A percentile compares a stretch with the other conserved stretches of the same genome.
Evolutionary conservation across 1,139 yeast species (phyloP).

Genomic region (Taphrina wiesneri): DNA sequence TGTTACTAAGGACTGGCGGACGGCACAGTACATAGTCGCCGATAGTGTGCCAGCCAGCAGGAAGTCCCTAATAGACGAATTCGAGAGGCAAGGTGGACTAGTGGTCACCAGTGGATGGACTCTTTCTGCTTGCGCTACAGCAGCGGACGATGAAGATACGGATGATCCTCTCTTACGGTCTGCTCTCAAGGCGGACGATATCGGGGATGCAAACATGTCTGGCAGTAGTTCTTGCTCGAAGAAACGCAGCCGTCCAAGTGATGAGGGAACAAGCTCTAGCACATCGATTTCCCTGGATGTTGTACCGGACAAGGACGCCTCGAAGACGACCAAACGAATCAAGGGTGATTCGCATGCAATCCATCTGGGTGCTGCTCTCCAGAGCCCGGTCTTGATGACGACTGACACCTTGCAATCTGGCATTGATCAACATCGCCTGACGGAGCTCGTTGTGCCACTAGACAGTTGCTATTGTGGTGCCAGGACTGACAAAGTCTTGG

Average conservation of each 20-base stretch:
- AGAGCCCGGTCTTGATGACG: not conserved
- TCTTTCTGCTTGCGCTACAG: not conserved
- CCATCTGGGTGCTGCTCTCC: not conserved
- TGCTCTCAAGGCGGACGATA: not conserved
- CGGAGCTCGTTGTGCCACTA: not conserved
- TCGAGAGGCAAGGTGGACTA: not conserved
- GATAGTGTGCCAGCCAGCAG: not conserved
- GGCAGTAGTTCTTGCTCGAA: not conserved
- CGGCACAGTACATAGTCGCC: not conserved
- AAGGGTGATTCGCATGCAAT: too few relatives aligned
- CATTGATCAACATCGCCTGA: not conserved
- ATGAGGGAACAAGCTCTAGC: not conserved
- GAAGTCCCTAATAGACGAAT: not conserved
- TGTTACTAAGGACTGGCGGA: not conserved
- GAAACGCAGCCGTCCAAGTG: not conserved
- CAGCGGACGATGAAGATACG: not conserved
- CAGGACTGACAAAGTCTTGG: not conserved
- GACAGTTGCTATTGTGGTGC: constrained; percentile 6
- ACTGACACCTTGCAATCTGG: not conserved
- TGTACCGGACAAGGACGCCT: not conserved
- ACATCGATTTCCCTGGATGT: not conserved
- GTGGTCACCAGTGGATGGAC: not conserved
- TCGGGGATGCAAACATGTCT: not conserved
- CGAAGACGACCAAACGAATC: not conserved
- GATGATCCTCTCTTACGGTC: not conserved